A percentile compares a stretch with the other conserved stretches of the same genome.
Evolutionary conservation across 495 filamentous ascomycete genomes (phyloP).

Genomic region (Xylaria venustula): DNA sequence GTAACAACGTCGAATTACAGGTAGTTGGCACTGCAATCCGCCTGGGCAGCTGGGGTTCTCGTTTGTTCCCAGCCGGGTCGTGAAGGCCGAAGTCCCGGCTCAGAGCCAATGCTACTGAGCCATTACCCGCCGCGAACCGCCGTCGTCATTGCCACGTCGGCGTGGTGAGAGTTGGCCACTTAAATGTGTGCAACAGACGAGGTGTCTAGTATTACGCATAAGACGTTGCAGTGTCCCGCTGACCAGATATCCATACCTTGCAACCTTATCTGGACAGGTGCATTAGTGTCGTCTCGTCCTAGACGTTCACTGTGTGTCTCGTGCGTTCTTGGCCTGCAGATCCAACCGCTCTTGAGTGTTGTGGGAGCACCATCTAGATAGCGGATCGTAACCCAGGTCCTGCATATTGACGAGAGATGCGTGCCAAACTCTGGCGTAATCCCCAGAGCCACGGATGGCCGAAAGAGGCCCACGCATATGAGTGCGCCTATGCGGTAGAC

Average conservation of each 20-base stretch:
- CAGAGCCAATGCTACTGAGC: not conserved
- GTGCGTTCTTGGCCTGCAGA: conserved; percentile 16
- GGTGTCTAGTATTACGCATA: not conserved
- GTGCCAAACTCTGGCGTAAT: not conserved
- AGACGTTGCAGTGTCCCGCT: not conserved
- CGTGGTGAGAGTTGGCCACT: not conserved
- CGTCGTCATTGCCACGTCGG: not conserved
- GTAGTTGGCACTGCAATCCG: not conserved
- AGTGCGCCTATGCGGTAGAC: not conserved
- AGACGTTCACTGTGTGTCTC: conserved; percentile 22
- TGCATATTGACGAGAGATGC: not conserved
- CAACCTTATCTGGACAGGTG: conserved; percentile 10
- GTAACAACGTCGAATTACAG: not conserved
- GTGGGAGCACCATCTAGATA: too few relatives aligned
- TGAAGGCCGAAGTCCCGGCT: not conserved
- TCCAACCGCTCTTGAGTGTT: not conserved
- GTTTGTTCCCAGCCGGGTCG: not conserved
- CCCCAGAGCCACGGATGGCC: conserved; percentile 2
- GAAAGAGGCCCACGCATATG: not conserved
- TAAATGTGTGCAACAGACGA: not conserved
- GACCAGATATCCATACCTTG: not conserved
- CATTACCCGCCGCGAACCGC: conserved; percentile 2
- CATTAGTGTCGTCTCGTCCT: conserved; percentile 16
- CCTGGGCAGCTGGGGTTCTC: not conserved
- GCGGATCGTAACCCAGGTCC: conserved; percentile 8